Evolutionary conservation across 257 asterid genomes (phyloP), one percentile per base, ranked within the genome.

Genomic region (Henckelia pumila): DNA sequence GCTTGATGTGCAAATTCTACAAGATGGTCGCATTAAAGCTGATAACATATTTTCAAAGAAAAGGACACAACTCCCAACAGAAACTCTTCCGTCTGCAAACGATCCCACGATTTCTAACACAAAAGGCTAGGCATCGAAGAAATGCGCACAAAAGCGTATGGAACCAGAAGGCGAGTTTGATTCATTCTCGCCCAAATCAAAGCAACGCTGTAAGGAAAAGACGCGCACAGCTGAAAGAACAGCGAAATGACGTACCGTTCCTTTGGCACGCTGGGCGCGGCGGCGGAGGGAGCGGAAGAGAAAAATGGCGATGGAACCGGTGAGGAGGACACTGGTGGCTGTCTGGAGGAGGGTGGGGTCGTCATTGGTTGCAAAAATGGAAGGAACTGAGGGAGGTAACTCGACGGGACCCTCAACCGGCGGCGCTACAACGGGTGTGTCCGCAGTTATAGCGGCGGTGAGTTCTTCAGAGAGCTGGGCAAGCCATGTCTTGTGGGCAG

Each of bases 231-330:
- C 19, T 17, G 16, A 1, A 28, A 26, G 10, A 58, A n/a, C 0
- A 7, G 21, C 10, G 10, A 66, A 11, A 7, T 6, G 22, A 47
- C 1, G 7, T 79, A 92, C 96, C 84, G 76, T 71, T 71, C 86
- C 95, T 69, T 79, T 92, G 29, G 90, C 92, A 14, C 95, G 94
- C 75, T 85, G 82, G 35, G 93, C 96, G 2, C 98, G 95, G 78
- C 95, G 93, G 73, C 96, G 89, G 78, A 92, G 80, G 50, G 96
- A 74, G 70, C 96, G 88, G 75, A 92, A 92, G 84, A 92, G 95
- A 26, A 89, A 86, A 29, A 89, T 77, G 25, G 89, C 53, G 50
- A 89, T 77, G 78, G 97, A 88, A 6, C 95, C 97, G 44, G 98
- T 92, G 85, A 92, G 97, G 65, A 89, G 88, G 59, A 89, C 79